These are phyloP conservation scores for Phytophthora tubulina DNA, from an alignment of 352 stramenopile species.

Conservation along the genomic window DNA sequence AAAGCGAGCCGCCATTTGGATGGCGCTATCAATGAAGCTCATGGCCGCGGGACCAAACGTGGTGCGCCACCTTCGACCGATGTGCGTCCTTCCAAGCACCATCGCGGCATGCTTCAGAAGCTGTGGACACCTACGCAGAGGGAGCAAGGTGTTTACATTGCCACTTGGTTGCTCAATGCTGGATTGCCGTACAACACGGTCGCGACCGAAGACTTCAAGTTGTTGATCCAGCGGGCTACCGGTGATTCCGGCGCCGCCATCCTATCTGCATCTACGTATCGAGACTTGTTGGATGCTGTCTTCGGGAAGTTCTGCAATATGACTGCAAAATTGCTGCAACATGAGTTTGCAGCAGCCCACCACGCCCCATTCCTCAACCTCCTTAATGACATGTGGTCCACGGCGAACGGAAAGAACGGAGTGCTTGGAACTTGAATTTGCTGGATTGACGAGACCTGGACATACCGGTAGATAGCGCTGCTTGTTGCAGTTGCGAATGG, in stretches of 20 bases:
- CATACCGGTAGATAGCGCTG: constrained; percentile 1
- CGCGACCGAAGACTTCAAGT: constrained; percentile 1
- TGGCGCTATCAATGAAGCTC: too few species aligned
- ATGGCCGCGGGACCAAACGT: too few species aligned
- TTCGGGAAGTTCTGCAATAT: neutral
- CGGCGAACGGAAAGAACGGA: neutral
- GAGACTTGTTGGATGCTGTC: neutral
- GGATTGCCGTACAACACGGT: constrained; percentile 13
- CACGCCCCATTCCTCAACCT: constrained; percentile 9
- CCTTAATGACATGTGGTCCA: constrained; percentile 12
- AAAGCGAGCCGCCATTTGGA: too few species aligned
- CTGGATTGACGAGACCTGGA: constrained; percentile 11
- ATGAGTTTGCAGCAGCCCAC: neutral
- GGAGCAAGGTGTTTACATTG: neutral
- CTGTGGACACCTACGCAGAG: neutral
- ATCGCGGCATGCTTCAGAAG: neutral
- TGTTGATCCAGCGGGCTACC: constrained; percentile 1
- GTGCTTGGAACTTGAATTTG: constrained; percentile 6
- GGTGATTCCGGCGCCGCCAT: neutral
- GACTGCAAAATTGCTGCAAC: neutral
- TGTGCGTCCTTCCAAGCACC: neutral
- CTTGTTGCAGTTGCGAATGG: neutral
- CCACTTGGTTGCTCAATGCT: constrained; percentile 10
- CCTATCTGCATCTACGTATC: neutral
- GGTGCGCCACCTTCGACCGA: neutral